Evolutionary conservation across 768 basidiomycete species (phyloP), one percentile per base, ranked within the genome.

Genomic region (Naganishia vishniacii): DNA sequence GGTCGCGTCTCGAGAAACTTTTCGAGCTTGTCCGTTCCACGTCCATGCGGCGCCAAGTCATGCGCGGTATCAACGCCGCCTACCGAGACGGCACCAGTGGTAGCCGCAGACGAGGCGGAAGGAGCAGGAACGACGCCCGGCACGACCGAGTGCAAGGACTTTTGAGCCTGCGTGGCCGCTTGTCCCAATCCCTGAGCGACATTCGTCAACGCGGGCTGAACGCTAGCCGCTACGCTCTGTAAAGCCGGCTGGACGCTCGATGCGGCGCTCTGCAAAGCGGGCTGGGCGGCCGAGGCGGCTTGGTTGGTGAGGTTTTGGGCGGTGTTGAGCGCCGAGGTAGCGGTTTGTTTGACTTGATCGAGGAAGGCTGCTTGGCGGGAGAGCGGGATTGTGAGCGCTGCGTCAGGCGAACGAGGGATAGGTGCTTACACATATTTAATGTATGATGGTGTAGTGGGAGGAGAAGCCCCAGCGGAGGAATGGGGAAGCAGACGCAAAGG

Each of bases 1-100:
- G 86, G 84, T 41, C 86, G 79, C 20, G 80, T 74, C 46, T 75
- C 78, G 47, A 86, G 78, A 53, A 79, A 79, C 70, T 80, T 81
- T 78, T 86, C 85, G 44, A 87, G 80, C 68, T 80, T 80, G 20
- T 65, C 68, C 53, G 61, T 68, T 26, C 71, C 73, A 45, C 51
- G 47, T 40, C 65, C 65, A 53, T 67, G 70, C 15, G 74, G 74
- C 25, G 65, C 64, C 23, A 75, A 58, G 58, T 73, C 74, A 40
- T 65, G 64, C 20, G 65, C 59, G n/a, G 42, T 66, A 48, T 77
- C 76, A 11, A 77, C 63, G 16, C 47, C 62, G 7, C 48, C 61
- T 3, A 25, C n/a, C 11, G 28, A 11, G 4, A 28, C 49, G 23
- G 18, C 12, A n/a, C 48, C 20, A n/a, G n/a, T n/a, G n/a, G n/a